Conservation (phyloP, 768 basidiomycete species). For the Trametes gibbosa region DNA sequence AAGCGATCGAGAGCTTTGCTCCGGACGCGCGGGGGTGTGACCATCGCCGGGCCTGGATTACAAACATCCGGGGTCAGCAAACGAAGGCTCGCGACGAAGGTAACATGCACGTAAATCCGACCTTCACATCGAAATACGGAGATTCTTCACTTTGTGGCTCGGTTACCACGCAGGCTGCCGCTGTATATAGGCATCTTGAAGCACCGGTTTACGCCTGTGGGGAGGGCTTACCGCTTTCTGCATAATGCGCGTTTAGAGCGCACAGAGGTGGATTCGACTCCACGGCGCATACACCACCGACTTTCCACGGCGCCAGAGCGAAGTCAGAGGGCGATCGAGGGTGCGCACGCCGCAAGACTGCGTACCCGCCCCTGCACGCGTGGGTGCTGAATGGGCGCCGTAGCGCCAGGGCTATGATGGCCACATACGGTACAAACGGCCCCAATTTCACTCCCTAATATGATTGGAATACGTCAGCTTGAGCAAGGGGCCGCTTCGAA, state of each 20-base stretch:
- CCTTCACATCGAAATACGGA: neutral
- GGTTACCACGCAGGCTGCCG: neutral
- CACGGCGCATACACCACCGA: neutral
- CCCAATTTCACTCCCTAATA: neutral
- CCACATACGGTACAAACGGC: conserved; percentile 1
- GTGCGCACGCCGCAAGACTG: conserved; percentile 4
- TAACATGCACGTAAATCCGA: conserved; percentile 4
- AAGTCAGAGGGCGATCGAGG: neutral
- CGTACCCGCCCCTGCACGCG: neutral
- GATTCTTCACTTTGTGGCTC: neutral
- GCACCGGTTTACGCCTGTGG: neutral
- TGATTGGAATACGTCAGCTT: conserved; percentile 8
- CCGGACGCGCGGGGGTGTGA: neutral
- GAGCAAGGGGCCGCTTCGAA: conserved; percentile 1
- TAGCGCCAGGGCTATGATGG: conserved; percentile 5
- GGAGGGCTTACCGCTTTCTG: neutral
- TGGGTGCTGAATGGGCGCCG: neutral
- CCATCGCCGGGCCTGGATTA: neutral
- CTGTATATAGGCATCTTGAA: neutral
- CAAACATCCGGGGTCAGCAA: neutral
- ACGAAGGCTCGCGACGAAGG: neutral
- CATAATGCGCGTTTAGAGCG: neutral
- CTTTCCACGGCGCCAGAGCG: neutral
- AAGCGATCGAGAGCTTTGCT: neutral
- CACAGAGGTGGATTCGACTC: conserved; percentile 8